Conservation (phyloP, 148 eudicot species). For the Suaeda aralocaspica region DNA sequence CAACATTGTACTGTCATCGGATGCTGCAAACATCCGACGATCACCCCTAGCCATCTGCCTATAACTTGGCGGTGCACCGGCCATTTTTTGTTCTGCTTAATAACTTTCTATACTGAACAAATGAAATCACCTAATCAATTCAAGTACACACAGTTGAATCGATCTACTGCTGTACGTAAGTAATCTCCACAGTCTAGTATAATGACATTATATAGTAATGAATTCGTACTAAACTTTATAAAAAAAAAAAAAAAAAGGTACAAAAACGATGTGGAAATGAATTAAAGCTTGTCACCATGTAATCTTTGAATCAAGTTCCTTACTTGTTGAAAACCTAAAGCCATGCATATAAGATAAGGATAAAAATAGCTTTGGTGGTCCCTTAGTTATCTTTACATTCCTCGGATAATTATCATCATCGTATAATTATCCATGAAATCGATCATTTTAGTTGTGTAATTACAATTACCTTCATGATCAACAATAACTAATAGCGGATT, state of each 20-base stretch:
- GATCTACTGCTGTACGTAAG: constrained; percentile 8
- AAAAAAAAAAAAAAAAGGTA: background rate
- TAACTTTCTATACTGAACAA: background rate
- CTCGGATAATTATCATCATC: background rate
- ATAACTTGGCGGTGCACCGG: constrained; percentile 23
- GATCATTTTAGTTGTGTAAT: too few relatives aligned
- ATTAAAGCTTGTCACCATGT: background rate
- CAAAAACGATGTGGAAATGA: too few relatives aligned
- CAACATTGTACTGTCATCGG: constrained; percentile 70
- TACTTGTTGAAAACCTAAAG: constrained; percentile 64
- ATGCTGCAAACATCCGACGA: constrained; percentile 59
- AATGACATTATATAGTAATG: constrained; percentile 33
- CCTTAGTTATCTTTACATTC: constrained; percentile 25
- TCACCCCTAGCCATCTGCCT: constrained; percentile 46
- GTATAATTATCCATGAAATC: background rate
- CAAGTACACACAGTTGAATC: background rate
- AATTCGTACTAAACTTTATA: background rate
- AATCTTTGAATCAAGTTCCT: constrained; percentile 64
- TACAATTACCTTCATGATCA: too few relatives aligned
- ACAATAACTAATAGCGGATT: too few relatives aligned
- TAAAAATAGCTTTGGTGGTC: constrained; percentile 21
- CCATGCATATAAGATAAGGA: constrained; percentile 35
- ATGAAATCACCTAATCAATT: too few relatives aligned
- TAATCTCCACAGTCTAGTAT: constrained; percentile 1
- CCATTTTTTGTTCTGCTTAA: constrained; percentile 4